Evolutionary conservation across 495 filamentous ascomycete species (phyloP).

Genomic region (Penicillium pulvis): DNA sequence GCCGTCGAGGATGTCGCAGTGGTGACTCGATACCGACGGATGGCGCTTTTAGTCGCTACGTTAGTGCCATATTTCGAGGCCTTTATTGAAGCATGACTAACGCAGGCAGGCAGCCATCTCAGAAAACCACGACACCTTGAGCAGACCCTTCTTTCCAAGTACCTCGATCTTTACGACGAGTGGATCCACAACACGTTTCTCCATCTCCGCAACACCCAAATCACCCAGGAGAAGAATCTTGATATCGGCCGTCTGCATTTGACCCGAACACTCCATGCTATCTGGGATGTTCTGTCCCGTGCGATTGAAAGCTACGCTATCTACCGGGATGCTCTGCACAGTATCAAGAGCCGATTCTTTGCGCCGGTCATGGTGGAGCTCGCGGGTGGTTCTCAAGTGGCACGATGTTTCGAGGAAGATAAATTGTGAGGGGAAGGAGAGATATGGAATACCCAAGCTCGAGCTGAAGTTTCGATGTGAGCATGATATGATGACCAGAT

Average conservation of each 20-base stretch:
- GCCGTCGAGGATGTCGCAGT: conserved; percentile 1
- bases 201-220: conserved; percentile 17
- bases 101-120: conserved; percentile 18
- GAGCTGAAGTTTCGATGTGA: not conserved
- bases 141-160: conserved; percentile 24
- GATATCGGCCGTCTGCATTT: conserved; percentile 18
- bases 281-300: conserved; percentile 25
- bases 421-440: not conserved
- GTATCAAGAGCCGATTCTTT: conserved; percentile 21
- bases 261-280: conserved; percentile 16
- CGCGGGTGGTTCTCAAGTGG: not conserved
- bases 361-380: not conserved
- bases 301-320: conserved; percentile 24
- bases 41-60: conserved; percentile 21
- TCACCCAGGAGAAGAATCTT: conserved; percentile 13
- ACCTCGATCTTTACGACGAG: conserved; percentile 30
- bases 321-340: conserved; percentile 8
- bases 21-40: conserved; percentile 20
- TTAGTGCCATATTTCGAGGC: conserved; percentile 17
- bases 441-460: not conserved
- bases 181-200: conserved; percentile 34
- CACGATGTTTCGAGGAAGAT: not conserved
- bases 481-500: not conserved
- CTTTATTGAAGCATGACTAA: not conserved
- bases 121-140: conserved; percentile 26